phyloP scores from a whole-genome alignment of 208 protist genomes.

The Leishmania lainsoni region DNA sequence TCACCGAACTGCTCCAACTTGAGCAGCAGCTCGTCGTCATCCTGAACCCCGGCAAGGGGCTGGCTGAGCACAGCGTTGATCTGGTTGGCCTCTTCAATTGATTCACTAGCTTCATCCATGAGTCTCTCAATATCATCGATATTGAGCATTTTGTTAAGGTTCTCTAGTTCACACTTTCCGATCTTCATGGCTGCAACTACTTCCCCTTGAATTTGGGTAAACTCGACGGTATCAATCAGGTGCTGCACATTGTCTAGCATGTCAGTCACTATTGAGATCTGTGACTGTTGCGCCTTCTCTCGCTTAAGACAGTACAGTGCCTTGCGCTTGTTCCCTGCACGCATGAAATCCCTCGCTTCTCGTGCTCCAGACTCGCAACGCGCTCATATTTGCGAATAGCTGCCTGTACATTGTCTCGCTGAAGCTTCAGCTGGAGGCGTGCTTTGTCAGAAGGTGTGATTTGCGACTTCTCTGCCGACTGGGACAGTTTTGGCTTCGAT shows the following conservation, averaged over 20 bases:
- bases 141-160: conserved; percentile 84
- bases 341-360: conserved; percentile 70
- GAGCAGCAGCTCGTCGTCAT: conserved; percentile 71
- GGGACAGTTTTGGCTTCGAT: conserved; percentile 19
- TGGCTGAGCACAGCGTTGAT: conserved; percentile 71
- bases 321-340: conserved; percentile 64
- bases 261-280: conserved; percentile 59
- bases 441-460: conserved; percentile 74
- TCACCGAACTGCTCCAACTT: conserved; percentile 40
- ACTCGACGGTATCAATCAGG: conserved; percentile 81
- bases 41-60: conserved; percentile 39
- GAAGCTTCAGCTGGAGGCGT: conserved; percentile 83
- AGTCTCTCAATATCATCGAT: conserved; percentile 82
- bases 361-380: conserved; percentile 51
- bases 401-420: conserved; percentile 73
- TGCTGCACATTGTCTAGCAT: conserved; percentile 85
- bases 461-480: conserved; percentile 9
- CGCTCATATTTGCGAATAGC: conserved; percentile 73
- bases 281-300: conserved; percentile 56
- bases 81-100: conserved; percentile 66
- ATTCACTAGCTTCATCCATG: conserved; percentile 77
- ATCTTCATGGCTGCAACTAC: conserved; percentile 67
- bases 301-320: conserved; percentile 86
- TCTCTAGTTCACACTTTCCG: conserved; percentile 74
- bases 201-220: conserved; percentile 73